Evolutionary conservation across 768 basidiomycete genomes (phyloP).

Genomic region (Hortiboletus flavorubellus): DNA sequence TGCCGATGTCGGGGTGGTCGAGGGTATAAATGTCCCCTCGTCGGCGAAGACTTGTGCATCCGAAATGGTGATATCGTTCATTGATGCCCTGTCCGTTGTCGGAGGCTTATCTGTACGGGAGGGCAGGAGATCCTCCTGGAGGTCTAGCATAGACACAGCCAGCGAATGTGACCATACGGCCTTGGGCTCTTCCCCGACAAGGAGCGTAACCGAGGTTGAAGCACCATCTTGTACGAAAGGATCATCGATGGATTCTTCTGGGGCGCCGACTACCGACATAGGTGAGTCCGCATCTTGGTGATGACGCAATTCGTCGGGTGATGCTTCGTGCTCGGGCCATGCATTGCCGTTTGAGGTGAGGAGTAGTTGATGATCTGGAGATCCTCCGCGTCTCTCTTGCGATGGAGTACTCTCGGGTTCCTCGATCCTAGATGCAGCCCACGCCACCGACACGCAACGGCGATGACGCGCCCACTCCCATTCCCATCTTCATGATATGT

Average conservation of each 20-base stretch:
- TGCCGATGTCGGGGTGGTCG: neutral
- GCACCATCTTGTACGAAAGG: constrained; percentile 10
- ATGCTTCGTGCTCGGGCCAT: neutral
- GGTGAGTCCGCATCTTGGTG: constrained; percentile 1
- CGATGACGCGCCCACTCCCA: too few species aligned
- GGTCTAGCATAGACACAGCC: constrained; percentile 19
- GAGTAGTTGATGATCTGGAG: neutral
- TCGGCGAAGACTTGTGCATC: neutral
- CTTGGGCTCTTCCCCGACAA: constrained; percentile 11
- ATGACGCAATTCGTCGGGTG: neutral
- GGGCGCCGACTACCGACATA: neutral
- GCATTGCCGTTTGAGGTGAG: neutral
- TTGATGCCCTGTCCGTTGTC: constrained; percentile 48
- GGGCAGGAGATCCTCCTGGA: constrained; percentile 1
- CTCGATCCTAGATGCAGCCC: neutral
- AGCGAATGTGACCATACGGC: constrained; percentile 10
- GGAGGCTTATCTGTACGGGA: neutral
- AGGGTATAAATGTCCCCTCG: neutral
- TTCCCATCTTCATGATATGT: too few species aligned
- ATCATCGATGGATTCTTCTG: constrained; percentile 10
- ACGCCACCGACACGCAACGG: too few species aligned
- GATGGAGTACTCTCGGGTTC: neutral
- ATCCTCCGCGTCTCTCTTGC: neutral
- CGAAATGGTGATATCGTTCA: neutral
- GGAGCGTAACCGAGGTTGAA: constrained; percentile 6